These are phyloP conservation scores for Pseudogymnoascus sp. DNA, from an alignment of 2,329 filamentous ascomycete species.

Conservation along the genomic window DNA sequence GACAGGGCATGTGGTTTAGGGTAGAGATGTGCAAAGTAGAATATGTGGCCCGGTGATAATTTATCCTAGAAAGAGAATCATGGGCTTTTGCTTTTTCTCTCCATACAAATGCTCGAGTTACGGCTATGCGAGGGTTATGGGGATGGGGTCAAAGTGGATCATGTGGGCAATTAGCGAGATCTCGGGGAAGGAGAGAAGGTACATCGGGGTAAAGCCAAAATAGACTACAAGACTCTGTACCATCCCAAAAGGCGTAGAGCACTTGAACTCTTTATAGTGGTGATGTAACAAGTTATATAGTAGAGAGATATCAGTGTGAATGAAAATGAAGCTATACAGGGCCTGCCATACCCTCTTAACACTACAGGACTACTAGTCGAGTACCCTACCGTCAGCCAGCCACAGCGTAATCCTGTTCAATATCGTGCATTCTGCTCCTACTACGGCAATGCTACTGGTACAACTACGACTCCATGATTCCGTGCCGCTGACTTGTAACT, in stretches of 20 bases:
- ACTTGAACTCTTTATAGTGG: background rate
- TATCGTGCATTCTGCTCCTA: background rate
- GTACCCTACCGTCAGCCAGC: background rate
- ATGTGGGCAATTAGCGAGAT: slow-evolving; percentile 1
- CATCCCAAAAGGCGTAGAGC: background rate
- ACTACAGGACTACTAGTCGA: background rate
- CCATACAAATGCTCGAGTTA: background rate
- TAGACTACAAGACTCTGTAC: background rate
- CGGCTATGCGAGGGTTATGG: background rate
- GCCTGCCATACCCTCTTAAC: background rate
- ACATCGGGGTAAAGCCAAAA: background rate
- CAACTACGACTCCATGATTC: background rate
- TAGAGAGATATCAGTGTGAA: background rate
- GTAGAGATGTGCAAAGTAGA: background rate
- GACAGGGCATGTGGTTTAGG: background rate
- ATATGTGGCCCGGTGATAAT: background rate
- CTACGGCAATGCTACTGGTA: background rate
- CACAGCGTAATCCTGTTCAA: background rate
- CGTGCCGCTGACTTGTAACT: background rate
- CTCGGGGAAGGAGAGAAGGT: background rate
- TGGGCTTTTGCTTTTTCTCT: background rate
- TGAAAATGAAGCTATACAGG: background rate
- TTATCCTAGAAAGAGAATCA: background rate
- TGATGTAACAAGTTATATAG: background rate
- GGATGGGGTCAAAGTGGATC: background rate